These are phyloP conservation scores for Aspergillus persii DNA, from an alignment of 2,329 filamentous ascomycete genomes.

Conservation along the genomic window DNA sequence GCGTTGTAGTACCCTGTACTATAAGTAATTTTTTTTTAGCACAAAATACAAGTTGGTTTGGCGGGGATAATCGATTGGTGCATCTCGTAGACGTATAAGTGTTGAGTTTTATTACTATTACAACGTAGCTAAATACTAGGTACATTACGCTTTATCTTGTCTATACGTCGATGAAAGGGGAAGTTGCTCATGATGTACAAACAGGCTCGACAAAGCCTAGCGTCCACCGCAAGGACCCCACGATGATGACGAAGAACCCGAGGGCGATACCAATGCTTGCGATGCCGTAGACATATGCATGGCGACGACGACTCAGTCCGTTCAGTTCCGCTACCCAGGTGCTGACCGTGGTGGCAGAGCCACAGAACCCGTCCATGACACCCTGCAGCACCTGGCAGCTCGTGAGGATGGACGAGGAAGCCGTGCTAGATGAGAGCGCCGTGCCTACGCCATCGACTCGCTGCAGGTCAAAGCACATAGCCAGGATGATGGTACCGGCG, in stretches of 20 bases:
- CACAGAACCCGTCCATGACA: conserved; percentile 66
- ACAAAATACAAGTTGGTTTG: conserved; percentile 29
- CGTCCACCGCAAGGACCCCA: conserved; percentile 58
- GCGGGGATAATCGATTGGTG: conserved; percentile 22
- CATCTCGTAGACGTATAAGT: not conserved
- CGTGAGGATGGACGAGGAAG: conserved; percentile 34
- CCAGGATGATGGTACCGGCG: conserved; percentile 70
- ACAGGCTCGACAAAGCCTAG: conserved; percentile 35
- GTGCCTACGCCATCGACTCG: conserved; percentile 56
- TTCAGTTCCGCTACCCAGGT: conserved; percentile 65
- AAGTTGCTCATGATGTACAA: conserved; percentile 24
- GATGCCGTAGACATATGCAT: conserved; percentile 62
- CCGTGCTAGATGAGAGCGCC: conserved; percentile 43
- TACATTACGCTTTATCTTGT: not conserved
- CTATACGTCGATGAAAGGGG: not conserved
- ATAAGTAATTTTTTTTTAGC: conserved; percentile 35
- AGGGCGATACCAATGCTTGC: conserved; percentile 50
- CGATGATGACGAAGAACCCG: conserved; percentile 51
- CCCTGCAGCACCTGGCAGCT: conserved; percentile 69
- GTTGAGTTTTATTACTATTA: too few species aligned
- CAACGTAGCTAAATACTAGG: not conserved
- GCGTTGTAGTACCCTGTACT: conserved; percentile 37
- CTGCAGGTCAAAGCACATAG: conserved; percentile 75
- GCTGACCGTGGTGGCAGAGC: conserved; percentile 64
- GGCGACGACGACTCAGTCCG: conserved; percentile 47